phyloP scores from a whole-genome alignment of 2,329 filamentous ascomycete genomes.

The Talaromyces sp. region DNA sequence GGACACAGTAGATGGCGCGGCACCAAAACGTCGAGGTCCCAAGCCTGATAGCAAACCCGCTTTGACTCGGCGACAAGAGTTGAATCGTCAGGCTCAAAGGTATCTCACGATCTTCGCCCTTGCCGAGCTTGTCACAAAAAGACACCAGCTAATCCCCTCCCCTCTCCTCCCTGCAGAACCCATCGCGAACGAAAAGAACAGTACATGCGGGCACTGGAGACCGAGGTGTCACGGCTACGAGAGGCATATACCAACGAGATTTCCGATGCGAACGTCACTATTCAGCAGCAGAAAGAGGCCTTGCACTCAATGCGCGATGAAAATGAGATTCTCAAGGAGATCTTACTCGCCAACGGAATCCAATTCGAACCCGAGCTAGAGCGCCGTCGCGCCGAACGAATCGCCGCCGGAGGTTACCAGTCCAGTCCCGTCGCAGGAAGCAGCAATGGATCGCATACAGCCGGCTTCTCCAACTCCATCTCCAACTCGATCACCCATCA shows the following conservation, averaged over 20 bases:
- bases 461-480: slow-evolving; percentile 24
- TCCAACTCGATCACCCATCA: slow-evolving; percentile 26
- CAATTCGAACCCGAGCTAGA: slow-evolving; percentile 55
- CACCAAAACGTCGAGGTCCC: slow-evolving; percentile 85
- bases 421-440: slow-evolving; percentile 49
- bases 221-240: slow-evolving; percentile 85
- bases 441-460: slow-evolving; percentile 36
- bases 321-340: slow-evolving; percentile 72
- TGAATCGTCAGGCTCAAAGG: slow-evolving; percentile 96
- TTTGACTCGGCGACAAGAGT: slow-evolving; percentile 84
- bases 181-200: slow-evolving; percentile 96
- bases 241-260: slow-evolving; percentile 71
- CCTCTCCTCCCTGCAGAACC: too few species aligned
- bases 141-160: slow-evolving; percentile 15
- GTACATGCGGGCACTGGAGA: slow-evolving; percentile 91
- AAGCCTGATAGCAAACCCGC: slow-evolving; percentile 97
- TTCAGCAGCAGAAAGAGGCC: slow-evolving; percentile 70
- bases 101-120: slow-evolving; percentile 43
- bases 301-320: slow-evolving; percentile 76
- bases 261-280: slow-evolving; percentile 52
- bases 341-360: slow-evolving; percentile 63
- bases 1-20: slow-evolving; percentile 80
- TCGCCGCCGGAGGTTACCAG: slow-evolving; percentile 26
- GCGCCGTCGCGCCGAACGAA: slow-evolving; percentile 38
- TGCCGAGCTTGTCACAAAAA: too few species aligned